These are phyloP conservation scores for Isatis tinctoria DNA, from an alignment of 345 rosid species.

Conservation along the genomic window DNA sequence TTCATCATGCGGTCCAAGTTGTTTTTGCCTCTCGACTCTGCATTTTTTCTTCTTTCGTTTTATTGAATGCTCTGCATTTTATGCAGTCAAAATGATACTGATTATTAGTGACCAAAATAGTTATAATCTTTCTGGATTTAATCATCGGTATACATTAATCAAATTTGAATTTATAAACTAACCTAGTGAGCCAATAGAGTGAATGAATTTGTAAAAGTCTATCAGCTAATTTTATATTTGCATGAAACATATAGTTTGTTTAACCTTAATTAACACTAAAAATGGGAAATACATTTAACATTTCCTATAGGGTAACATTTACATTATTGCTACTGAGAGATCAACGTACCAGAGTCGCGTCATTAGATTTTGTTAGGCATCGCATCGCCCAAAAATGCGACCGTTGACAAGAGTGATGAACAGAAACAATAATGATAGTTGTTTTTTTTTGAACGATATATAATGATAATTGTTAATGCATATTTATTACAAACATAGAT, in stretches of 20 bases:
- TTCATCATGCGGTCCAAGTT: neutral
- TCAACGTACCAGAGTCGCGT: neutral
- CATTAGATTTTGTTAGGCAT: neutral
- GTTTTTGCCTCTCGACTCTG: neutral
- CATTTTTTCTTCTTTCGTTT: neutral
- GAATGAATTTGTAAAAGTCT: neutral
- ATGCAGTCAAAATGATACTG: neutral
- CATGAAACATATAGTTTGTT: neutral
- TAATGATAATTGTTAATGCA: neutral
- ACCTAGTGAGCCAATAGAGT: neutral
- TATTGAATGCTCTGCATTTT: neutral
- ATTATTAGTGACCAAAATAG: neutral
- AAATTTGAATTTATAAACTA: neutral
- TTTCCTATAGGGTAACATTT: neutral
- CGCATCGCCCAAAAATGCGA: conserved; percentile 1
- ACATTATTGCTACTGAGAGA: neutral
- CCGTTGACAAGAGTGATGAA: conserved; percentile 9
- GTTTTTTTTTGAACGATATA: no score
- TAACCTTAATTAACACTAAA: neutral
- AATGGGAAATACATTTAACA: neutral
- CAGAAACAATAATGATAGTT: neutral
- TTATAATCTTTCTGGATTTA: neutral
- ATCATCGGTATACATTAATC: neutral
- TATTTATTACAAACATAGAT: neutral
- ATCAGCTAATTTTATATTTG: neutral